Evolutionary conservation across 495 filamentous ascomycete species (phyloP), one percentile per base, ranked within the genome.

Genomic region (Penicillium cataractarum): DNA sequence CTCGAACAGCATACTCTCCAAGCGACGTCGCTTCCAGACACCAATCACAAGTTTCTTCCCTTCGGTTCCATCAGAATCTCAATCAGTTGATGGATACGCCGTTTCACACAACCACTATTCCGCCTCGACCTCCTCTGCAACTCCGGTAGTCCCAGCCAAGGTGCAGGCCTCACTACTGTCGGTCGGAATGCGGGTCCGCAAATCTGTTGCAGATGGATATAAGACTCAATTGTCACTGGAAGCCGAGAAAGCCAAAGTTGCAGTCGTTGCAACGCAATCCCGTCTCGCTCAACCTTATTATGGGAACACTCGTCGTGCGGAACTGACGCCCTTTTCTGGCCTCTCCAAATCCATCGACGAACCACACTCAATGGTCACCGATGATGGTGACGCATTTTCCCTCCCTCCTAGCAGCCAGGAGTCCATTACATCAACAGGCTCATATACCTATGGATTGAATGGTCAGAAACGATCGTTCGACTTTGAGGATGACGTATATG

Each of bases 121-220:
- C 55, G 71, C 77, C 13, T 65, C 78, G 8, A 82, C 79, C 21
- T 76, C 74, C 54, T 75, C 74, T 48, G 71, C 76, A 39, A 74
- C 65, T 6, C 85, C 83, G 29, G 65, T 76, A 24, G 80, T 92
- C 21, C 85, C 92, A 9, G 71, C 76, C 9, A 79, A 78, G 22
- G 82, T 96, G 24, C 91, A 95, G 73, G 80, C 92, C 17, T 89
- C 88, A 17, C 87, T 97, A 15, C 80, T 97, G 4, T 89, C 82
- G 61, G 93, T 98, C 56, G 94, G 94, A 65, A 96, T 97, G 91
- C 87, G 93, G 35, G 84, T 98, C 55, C 89, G 94, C 62, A 97
- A 98, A 76, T 88, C 89, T 10, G 87, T 98, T 4, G 90, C 91
- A 0, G 92, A 97, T 60, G 94, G 94, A 55, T 96, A 97, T 80